A percentile compares a stretch with the other conserved stretches of the same genome.
These are phyloP conservation scores for Pythium rishiriense DNA, from an alignment of 352 stramenopile genomes.

Conservation along the genomic window DNA sequence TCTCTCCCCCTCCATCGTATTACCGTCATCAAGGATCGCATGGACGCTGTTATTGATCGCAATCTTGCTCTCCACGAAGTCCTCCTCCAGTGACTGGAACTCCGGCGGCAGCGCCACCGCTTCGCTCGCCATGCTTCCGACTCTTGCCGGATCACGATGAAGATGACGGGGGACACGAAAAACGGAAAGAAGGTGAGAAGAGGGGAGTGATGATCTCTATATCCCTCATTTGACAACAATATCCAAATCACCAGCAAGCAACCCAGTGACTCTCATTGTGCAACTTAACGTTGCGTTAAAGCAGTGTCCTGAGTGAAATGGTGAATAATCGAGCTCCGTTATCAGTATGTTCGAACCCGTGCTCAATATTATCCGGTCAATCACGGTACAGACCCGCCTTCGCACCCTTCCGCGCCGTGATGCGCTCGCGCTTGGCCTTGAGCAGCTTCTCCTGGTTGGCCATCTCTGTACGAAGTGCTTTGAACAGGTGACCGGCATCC, in stretches of 20 bases:
- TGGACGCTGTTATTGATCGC: conserved; percentile 80
- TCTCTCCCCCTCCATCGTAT: background rate
- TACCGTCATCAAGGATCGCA: conserved; percentile 57
- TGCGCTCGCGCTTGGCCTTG: conserved; percentile 54
- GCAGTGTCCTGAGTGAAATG: background rate
- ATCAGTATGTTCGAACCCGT: background rate
- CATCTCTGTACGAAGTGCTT: conserved; percentile 59
- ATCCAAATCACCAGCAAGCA: no score
- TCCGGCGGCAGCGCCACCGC: conserved; percentile 43
- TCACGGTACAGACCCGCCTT: conserved; percentile 8
- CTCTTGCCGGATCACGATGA: background rate
- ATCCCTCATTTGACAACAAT: background rate
- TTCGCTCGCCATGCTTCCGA: conserved; percentile 29
- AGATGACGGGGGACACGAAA: background rate
- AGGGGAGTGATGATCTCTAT: background rate
- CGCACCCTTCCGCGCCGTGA: conserved; percentile 26
- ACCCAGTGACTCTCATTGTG: background rate
- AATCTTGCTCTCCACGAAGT: conserved; percentile 84
- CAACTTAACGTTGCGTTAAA: background rate
- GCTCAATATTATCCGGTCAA: background rate
- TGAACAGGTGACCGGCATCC: conserved; percentile 58
- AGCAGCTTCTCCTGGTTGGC: conserved; percentile 48
- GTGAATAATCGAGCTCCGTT: background rate
- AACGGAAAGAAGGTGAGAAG: background rate
- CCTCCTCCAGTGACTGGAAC: conserved; percentile 73